phyloP scores from a whole-genome alignment of 257 asterid genomes.

The Solanum commersonii region DNA sequence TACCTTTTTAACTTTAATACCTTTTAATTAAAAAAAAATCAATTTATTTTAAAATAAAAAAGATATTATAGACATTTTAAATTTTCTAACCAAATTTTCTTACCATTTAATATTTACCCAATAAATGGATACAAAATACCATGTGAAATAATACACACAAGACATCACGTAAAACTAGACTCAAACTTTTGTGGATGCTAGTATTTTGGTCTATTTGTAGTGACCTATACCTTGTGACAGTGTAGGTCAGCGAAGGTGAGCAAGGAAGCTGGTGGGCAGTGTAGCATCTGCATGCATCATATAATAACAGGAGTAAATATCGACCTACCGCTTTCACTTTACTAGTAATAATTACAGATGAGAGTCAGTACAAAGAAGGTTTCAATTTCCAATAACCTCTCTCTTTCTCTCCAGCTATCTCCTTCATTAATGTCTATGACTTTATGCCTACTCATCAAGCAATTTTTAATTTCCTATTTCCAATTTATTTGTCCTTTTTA shows the following conservation, averaged over 20 bases:
- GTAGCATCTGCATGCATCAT: not conserved
- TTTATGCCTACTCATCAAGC: not conserved
- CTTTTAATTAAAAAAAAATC: too few species aligned
- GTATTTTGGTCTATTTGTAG: not conserved
- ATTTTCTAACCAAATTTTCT: too few species aligned
- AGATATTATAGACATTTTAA: too few species aligned
- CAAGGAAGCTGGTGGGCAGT: not conserved
- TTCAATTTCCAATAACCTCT: constrained; percentile 9
- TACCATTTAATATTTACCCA: too few species aligned
- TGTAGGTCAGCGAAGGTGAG: not conserved
- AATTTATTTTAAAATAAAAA: too few species aligned
- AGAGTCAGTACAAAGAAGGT: not conserved
- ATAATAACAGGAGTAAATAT: not conserved
- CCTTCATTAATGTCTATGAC: not conserved
- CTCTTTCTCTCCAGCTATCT: not conserved
- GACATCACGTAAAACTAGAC: too few species aligned
- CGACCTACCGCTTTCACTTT: not conserved
- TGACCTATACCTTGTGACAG: not conserved
- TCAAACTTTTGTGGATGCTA: too few species aligned
- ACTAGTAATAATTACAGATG: not conserved
- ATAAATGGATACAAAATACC: too few species aligned
- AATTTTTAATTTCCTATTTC: not conserved
- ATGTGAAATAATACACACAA: too few species aligned
- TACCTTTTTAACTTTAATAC: too few species aligned
- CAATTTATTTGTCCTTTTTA: not conserved